Conservation (phyloP, 192 early-diverging fungal genomes). For the Backusella sp. region DNA sequence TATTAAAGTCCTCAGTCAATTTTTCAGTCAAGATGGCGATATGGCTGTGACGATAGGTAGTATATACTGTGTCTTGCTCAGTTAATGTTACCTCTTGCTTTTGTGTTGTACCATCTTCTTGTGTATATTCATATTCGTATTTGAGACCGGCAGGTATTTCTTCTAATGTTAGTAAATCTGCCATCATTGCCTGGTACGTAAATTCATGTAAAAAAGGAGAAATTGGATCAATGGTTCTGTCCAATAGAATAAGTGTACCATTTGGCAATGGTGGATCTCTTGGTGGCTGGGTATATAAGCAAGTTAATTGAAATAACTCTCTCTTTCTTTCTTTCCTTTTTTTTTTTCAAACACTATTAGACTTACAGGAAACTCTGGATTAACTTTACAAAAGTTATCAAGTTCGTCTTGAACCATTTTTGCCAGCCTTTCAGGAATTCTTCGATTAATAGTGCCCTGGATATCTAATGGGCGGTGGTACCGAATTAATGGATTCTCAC, state of each 20-base stretch:
- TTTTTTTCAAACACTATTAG: neutral
- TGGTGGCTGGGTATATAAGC: conserved; percentile 32
- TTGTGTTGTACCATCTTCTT: conserved; percentile 42
- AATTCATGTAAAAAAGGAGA: conserved; percentile 97
- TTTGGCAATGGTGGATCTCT: conserved; percentile 53
- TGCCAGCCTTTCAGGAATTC: conserved; percentile 76
- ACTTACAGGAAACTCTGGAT: conserved; percentile 61
- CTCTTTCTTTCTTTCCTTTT: neutral
- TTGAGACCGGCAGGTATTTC: conserved; percentile 57
- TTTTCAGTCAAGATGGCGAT: conserved; percentile 77
- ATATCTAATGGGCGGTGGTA: conserved; percentile 82
- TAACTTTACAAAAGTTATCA: conserved; percentile 71
- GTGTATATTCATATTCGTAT: conserved; percentile 56
- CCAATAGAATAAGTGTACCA: conserved; percentile 84
- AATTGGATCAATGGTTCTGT: conserved; percentile 88
- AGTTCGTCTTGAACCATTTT: conserved; percentile 81
- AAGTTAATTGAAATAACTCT: neutral
- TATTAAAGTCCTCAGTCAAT: conserved; percentile 71
- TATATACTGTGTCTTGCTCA: conserved; percentile 78
- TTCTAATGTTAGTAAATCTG: conserved; percentile 78
- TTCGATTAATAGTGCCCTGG: conserved; percentile 54
- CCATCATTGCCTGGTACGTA: conserved; percentile 98
- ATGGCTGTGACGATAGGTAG: conserved; percentile 75
- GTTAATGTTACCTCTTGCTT: conserved; percentile 59
- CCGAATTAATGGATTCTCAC: conserved; percentile 91